Evolutionary conservation across 495 filamentous ascomycete species (phyloP), one percentile per base, ranked within the genome.

Genomic region (Evansstolkia leycettana): DNA sequence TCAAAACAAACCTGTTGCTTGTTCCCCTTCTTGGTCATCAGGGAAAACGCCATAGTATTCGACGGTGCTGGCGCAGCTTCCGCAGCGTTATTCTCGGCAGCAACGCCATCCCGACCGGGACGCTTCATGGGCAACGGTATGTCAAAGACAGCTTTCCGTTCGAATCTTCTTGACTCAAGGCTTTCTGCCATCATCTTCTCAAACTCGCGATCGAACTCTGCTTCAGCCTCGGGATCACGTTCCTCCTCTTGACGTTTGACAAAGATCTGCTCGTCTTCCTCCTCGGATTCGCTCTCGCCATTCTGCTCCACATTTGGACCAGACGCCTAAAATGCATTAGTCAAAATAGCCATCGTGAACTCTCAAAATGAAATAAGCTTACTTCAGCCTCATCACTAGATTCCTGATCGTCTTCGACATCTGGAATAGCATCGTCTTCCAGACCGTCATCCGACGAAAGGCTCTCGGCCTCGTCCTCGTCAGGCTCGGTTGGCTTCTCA

Each of bases 131-230:
- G 90, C 13, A 99, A 52, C 1, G 92, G 86, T 19, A 96, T 82
- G 50, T 99, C 90, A 50, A 99, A 94, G 28, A 92, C 63, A 20
- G 78, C 76, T 57, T 93, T 95, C 29, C 90, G 84, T 47, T 99
- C 89, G 44, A 92, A 90, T 46, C 89, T 90, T 35, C 92, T 72
- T 6, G 86, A 84, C 25, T 96, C 92, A 53, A 92, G 60, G 63
- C 88, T 94, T 50, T 99, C 90, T 41, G 87, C 71, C 92, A 96
- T 95, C 78, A 99, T 83, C 58, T 95, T 96, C 12, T 92, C 88
- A 55, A 92, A 86, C 61, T 96, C 90, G 47, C 90, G 84, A 47
- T 96, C 92, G 48, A 99, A 99, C 25, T 99, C 92, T 5, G 89
- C 90, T 42, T 96, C 90, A 28, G 76, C 82, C 59, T 94, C 86